Evolutionary conservation across 164 flowering plant genomes (phyloP).

Genomic region (Vitis cinerea): DNA sequence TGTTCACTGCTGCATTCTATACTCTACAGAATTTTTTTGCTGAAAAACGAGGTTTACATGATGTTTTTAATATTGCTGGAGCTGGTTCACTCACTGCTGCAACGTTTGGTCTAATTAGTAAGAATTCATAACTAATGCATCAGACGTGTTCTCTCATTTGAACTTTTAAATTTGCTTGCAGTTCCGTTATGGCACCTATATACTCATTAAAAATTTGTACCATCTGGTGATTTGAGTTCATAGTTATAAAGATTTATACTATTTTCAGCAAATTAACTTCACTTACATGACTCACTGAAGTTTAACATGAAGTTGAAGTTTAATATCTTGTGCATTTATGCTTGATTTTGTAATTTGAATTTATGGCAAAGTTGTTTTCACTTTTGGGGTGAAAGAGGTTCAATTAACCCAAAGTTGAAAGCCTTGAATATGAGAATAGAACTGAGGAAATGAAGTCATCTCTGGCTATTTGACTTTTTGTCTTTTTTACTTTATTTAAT

Average conservation of each 20-base stretch:
- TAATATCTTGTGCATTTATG: no score
- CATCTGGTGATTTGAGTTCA: no score
- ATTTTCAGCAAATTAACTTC: no score
- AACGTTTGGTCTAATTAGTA: constrained; percentile 81
- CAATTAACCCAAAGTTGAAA: background rate
- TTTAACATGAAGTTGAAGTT: no score
- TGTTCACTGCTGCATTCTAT: constrained; percentile 86
- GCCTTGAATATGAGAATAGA: background rate
- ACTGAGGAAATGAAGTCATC: no score
- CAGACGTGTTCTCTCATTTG: background rate
- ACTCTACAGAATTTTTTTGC: constrained; percentile 84
- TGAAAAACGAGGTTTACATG: constrained; percentile 87
- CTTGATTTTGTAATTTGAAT: no score
- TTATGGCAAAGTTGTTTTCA: no score
- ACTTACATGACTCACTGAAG: no score
- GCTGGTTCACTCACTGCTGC: constrained; percentile 98
- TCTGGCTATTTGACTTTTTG: background rate
- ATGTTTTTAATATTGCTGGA: constrained; percentile 79
- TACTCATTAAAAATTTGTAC: no score
- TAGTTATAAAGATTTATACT: no score
- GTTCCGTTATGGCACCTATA: no score
- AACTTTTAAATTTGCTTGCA: background rate
- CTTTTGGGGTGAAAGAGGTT: background rate
- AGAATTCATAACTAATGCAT: constrained; percentile 15
- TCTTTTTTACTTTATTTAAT: background rate